Conservation (phyloP, 1,139 yeast species). For the Wickerhamomyces sp. region DNA sequence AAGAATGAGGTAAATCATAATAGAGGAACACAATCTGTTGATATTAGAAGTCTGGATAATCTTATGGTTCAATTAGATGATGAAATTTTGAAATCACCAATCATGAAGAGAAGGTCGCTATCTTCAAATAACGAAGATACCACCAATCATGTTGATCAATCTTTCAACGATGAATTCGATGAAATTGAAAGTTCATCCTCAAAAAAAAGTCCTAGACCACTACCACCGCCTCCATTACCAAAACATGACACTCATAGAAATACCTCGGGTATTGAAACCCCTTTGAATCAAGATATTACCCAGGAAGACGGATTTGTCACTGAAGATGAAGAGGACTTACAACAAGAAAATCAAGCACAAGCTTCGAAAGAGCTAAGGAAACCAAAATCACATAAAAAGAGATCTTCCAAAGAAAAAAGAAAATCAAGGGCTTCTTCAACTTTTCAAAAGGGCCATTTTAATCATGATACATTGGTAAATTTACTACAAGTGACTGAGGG, state of each 20-base stretch:
- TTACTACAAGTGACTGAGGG: conserved; percentile 24
- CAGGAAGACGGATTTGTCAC: conserved; percentile 21
- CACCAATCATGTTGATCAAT: background rate
- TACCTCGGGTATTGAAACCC: background rate
- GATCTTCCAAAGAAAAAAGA: conserved; percentile 10
- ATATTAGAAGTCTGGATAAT: conserved; percentile 7
- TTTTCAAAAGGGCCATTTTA: conserved; percentile 18
- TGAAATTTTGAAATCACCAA: conserved; percentile 6
- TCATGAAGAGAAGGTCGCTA: background rate
- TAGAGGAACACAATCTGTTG: conserved; percentile 6
- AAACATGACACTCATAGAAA: conserved; percentile 7
- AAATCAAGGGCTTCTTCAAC: conserved; percentile 5
- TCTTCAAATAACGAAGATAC: background rate
- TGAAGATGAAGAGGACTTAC: conserved; percentile 16
- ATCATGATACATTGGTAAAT: conserved; percentile 22
- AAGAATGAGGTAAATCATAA: background rate
- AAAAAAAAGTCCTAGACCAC: conserved; percentile 17
- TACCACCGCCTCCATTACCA: conserved; percentile 26
- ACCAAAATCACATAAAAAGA: conserved; percentile 3
- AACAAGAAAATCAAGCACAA: background rate
- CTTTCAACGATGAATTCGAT: background rate
- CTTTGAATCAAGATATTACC: background rate
- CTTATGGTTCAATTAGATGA: conserved; percentile 12
- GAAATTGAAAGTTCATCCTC: conserved; percentile 3
- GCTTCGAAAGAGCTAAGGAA: background rate